phyloP scores from a whole-genome alignment of 257 asterid species.

The Schizonepeta tenuifolia region DNA sequence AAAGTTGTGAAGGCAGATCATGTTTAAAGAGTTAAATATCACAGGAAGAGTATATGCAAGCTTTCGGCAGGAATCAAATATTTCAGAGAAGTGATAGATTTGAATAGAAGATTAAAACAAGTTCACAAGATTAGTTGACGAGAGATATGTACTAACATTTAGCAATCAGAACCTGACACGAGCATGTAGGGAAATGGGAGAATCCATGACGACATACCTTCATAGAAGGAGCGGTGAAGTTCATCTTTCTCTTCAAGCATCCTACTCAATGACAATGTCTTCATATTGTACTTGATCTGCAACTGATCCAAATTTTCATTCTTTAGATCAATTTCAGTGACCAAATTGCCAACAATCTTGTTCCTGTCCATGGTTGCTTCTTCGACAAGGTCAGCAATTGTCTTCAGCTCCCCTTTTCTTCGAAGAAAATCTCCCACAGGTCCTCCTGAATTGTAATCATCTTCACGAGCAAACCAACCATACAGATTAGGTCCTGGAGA shows the following conservation, averaged over 20 bases:
- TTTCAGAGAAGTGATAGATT: conserved; percentile 3
- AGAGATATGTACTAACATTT: neutral
- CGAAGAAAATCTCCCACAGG: conserved; percentile 42
- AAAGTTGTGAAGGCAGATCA: conserved; percentile 14
- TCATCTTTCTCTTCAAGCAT: conserved; percentile 87
- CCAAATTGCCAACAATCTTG: conserved; percentile 56
- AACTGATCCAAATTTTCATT: conserved; percentile 72
- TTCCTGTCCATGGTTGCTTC: conserved; percentile 47
- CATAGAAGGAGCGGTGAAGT: conserved; percentile 71
- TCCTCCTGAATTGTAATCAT: conserved; percentile 35
- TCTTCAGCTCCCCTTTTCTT: conserved; percentile 33
- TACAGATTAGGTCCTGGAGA: conserved; percentile 30
- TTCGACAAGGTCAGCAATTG: conserved; percentile 35
- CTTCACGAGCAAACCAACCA: conserved; percentile 45
- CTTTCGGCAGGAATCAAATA: neutral
- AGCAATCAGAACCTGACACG: conserved; percentile 3
- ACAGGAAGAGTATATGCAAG: conserved; percentile 1
- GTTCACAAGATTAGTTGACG: neutral
- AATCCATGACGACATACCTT: conserved; percentile 53
- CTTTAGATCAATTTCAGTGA: conserved; percentile 69
- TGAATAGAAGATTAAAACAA: conserved; percentile 10
- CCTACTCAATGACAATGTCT: conserved; percentile 67
- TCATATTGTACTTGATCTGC: conserved; percentile 57
- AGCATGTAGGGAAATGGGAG: conserved; percentile 19
- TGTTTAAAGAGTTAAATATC: conserved; percentile 19